These are phyloP conservation scores for Trichophaea hybrida DNA, from an alignment of 2,329 filamentous ascomycete genomes.

Conservation along the genomic window DNA sequence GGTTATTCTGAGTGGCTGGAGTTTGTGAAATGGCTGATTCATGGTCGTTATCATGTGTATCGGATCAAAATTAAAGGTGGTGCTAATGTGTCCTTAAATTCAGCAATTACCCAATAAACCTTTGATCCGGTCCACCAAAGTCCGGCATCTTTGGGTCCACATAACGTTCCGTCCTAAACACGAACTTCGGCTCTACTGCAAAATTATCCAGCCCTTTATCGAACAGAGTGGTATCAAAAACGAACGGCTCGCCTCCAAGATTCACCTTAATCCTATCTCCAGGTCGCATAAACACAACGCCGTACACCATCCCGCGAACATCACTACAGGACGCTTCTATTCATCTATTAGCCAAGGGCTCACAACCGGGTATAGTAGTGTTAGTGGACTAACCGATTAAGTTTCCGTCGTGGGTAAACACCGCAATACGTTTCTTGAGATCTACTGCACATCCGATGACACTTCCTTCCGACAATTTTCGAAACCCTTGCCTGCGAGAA, in stretches of 20 bases:
- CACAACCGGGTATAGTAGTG: neutral
- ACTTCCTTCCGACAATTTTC: neutral
- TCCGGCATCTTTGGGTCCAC: neutral
- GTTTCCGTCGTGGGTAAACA: neutral
- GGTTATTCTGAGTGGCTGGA: too few species aligned
- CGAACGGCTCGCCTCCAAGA: neutral
- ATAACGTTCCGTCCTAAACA: neutral
- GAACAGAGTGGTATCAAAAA: neutral
- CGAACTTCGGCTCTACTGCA: neutral
- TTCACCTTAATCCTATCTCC: neutral
- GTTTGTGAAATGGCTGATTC: too few species aligned
- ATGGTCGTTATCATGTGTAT: too few species aligned
- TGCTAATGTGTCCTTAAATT: too few species aligned
- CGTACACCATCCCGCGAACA: neutral
- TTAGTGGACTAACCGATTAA: neutral
- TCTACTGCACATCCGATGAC: neutral
- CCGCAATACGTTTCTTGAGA: neutral
- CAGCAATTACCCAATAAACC: neutral
- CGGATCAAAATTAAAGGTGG: too few species aligned
- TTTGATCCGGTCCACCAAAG: neutral
- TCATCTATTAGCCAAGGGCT: neutral
- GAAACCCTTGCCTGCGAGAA: too few species aligned
- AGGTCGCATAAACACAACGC: neutral
- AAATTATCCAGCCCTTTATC: neutral
- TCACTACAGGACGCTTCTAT: neutral